These are phyloP conservation scores for Elongisporangium undulatum DNA, from an alignment of 352 stramenopile genomes.

Conservation along the genomic window DNA sequence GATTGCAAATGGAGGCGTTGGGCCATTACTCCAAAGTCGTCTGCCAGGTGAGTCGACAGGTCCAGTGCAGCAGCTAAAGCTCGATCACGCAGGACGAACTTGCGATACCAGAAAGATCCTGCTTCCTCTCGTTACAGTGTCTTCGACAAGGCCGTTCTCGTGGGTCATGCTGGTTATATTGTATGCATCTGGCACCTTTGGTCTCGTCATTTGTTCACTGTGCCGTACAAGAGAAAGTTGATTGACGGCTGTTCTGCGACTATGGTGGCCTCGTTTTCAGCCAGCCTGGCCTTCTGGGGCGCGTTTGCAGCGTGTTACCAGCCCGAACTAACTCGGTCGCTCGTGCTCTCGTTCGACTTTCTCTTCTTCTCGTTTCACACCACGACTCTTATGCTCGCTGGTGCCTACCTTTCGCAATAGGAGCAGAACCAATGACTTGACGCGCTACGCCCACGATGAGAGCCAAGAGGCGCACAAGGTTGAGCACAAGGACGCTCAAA, in stretches of 20 bases:
- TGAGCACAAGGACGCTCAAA: too few species aligned
- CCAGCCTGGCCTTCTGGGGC: constrained; percentile 7
- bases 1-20: too few species aligned
- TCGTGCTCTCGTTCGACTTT: constrained; percentile 36
- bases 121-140: neutral
- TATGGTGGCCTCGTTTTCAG: neutral
- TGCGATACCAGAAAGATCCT: constrained; percentile 6
- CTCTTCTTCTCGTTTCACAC: constrained; percentile 26
- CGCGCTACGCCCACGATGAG: too few species aligned
- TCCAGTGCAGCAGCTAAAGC: constrained; percentile 8
- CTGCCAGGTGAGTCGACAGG: too few species aligned
- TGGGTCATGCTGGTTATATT: constrained; percentile 1
- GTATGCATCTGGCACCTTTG: neutral
- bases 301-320: constrained; percentile 17
- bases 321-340: constrained; percentile 16
- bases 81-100: constrained; percentile 2
- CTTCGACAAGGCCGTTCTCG: neutral
- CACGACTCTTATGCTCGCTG: constrained; percentile 13
- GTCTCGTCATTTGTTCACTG: neutral
- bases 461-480: too few species aligned
- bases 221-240: too few species aligned
- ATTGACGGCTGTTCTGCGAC: neutral
- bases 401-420: constrained; percentile 18
- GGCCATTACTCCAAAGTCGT: too few species aligned
- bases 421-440: neutral